Evolutionary conservation across 768 basidiomycete species (phyloP).

Genomic region (Russula griseocarnosa): DNA sequence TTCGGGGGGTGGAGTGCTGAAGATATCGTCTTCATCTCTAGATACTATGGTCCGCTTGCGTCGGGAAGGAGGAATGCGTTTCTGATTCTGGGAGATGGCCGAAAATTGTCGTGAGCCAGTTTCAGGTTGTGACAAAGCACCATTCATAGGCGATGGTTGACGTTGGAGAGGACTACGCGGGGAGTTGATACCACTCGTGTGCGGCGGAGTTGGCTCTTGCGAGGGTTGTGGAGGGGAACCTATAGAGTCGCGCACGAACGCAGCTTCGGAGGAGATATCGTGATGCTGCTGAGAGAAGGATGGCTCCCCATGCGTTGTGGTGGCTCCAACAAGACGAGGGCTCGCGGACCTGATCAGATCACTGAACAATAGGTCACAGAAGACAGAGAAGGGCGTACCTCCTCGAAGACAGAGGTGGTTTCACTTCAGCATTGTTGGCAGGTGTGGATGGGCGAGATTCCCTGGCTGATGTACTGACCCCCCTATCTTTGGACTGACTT

Average conservation of each 20-base stretch:
- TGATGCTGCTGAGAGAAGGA: neutral
- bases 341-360: neutral
- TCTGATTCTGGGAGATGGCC: neutral
- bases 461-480: neutral
- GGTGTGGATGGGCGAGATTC: neutral
- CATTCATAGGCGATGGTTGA: neutral
- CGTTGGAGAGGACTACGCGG: conserved; percentile 9
- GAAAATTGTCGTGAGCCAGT: neutral
- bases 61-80: neutral
- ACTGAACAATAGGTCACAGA: neutral
- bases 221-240: neutral
- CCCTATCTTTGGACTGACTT: conserved; percentile 1
- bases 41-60: conserved; percentile 1
- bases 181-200: conserved; percentile 16
- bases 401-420: neutral
- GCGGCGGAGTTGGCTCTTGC: conserved; percentile 26
- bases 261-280: neutral
- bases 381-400: conserved; percentile 7
- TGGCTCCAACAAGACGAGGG: neutral
- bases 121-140: neutral
- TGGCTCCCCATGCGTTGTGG: neutral
- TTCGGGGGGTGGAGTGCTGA: conserved; percentile 16
- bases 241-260: neutral
- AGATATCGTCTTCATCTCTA: conserved; percentile 17
- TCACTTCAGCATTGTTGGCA: neutral